phyloP scores from a whole-genome alignment of 306 rosid species.

The Vigna nakashimae region DNA sequence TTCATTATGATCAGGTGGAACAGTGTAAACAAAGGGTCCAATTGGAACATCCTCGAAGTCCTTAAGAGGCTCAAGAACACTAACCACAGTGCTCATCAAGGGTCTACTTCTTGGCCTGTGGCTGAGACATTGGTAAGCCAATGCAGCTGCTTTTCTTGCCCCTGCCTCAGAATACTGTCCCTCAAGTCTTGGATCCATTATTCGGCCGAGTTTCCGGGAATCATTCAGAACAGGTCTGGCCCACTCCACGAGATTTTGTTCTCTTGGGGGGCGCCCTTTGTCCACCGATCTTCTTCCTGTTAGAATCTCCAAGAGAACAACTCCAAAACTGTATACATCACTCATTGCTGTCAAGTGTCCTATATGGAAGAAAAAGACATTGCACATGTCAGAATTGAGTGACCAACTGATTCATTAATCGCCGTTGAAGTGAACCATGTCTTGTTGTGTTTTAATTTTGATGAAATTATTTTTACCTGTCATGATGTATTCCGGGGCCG shows the following conservation, averaged over 20 bases:
- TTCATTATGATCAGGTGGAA: slow-evolving; percentile 48
- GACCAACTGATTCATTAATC: background rate
- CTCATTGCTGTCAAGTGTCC: slow-evolving; percentile 97
- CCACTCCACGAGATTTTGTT: slow-evolving; percentile 85
- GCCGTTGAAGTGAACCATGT: background rate
- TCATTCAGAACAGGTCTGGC: slow-evolving; percentile 79
- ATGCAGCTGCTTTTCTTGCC: slow-evolving; percentile 83
- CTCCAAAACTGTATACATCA: slow-evolving; percentile 96
- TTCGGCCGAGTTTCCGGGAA: slow-evolving; percentile 55
- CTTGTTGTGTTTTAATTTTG: background rate
- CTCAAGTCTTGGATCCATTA: slow-evolving; percentile 90
- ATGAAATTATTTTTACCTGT: slow-evolving; percentile 63
- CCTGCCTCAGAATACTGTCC: slow-evolving; percentile 85
- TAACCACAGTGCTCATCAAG: slow-evolving; percentile 72
- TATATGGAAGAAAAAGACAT: background rate
- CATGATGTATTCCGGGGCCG: slow-evolving; percentile 96
- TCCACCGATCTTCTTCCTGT: slow-evolving; percentile 88
- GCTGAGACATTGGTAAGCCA: slow-evolving; percentile 91
- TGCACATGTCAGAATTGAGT: background rate
- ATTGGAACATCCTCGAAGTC: slow-evolving; percentile 71
- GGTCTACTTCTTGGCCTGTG: slow-evolving; percentile 86
- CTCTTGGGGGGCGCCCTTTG: slow-evolving; percentile 68
- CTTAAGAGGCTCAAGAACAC: slow-evolving; percentile 74
- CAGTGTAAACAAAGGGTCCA: slow-evolving; percentile 79
- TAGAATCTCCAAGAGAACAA: slow-evolving; percentile 74